Evolutionary conservation across 2,329 filamentous ascomycete genomes (phyloP).

Genomic region (Ophioceras dolichostomum): DNA sequence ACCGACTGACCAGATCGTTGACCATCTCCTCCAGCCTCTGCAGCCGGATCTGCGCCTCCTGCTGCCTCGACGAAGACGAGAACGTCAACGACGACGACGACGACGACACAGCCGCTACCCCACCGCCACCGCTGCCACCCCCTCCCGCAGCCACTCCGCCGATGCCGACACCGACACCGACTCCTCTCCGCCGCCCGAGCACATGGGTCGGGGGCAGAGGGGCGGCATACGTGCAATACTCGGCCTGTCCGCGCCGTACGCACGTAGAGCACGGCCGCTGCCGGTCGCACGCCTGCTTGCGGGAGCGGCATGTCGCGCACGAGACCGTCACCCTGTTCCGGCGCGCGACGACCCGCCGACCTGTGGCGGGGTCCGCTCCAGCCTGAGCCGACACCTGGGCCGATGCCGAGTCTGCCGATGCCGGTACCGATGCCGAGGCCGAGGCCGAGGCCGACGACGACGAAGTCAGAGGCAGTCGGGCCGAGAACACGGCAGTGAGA

Average conservation of each 20-base stretch:
- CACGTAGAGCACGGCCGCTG: slow-evolving; percentile 26
- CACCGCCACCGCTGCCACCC: slow-evolving; percentile 4
- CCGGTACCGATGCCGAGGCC: no score
- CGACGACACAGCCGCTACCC: background rate
- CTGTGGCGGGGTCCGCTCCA: no score
- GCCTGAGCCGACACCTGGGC: no score
- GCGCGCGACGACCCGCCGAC: no score
- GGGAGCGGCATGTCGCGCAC: slow-evolving; percentile 25
- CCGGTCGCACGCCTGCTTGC: slow-evolving; percentile 30
- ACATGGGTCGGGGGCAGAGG: no score
- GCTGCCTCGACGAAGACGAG: slow-evolving; percentile 8
- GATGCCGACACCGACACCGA: slow-evolving; percentile 4
- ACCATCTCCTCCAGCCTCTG: slow-evolving; percentile 28
- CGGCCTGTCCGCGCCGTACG: slow-evolving; percentile 21
- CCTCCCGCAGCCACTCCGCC: slow-evolving; percentile 5
- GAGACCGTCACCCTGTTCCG: slow-evolving; percentile 28
- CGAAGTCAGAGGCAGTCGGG: no score
- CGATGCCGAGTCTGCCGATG: no score
- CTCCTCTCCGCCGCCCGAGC: no score
- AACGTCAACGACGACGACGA: background rate
- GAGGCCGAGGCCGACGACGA: no score
- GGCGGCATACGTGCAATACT: slow-evolving; percentile 21
- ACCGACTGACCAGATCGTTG: slow-evolving; percentile 17
- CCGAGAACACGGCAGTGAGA: no score
- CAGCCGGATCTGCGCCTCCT: slow-evolving; percentile 26